A percentile compares a stretch with the other conserved stretches of the same genome.
These are phyloP conservation scores for Sordariomycetes sp. DNA, from an alignment of 2,329 filamentous ascomycete species.

Conservation along the genomic window DNA sequence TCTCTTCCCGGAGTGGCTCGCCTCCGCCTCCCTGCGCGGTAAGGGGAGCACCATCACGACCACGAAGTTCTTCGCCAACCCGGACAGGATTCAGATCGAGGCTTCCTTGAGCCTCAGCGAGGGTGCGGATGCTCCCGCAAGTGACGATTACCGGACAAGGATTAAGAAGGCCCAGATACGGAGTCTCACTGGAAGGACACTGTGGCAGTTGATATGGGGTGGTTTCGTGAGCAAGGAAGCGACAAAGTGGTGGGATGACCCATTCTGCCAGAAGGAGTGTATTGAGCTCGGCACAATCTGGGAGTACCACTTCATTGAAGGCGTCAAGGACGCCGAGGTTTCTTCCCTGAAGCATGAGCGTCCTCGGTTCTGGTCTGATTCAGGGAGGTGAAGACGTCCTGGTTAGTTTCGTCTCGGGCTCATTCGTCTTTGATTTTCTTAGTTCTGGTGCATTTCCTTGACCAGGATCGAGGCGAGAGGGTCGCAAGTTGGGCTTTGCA, in stretches of 20 bases:
- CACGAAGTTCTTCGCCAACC: slow-evolving; percentile 38
- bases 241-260: slow-evolving; percentile 56
- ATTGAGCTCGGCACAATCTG: slow-evolving; percentile 43
- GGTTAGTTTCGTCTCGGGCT: too few relatives aligned
- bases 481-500: too few relatives aligned
- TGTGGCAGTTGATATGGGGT: slow-evolving; percentile 56
- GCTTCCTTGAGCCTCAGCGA: too few relatives aligned
- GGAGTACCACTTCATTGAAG: slow-evolving; percentile 49
- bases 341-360: too few relatives aligned
- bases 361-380: too few relatives aligned
- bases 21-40: slow-evolving; percentile 41
- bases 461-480: too few relatives aligned
- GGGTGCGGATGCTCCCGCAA: too few relatives aligned
- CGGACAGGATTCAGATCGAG: slow-evolving; percentile 13
- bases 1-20: slow-evolving; percentile 50
- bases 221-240: slow-evolving; percentile 25
- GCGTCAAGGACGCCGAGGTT: slow-evolving; percentile 40
- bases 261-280: slow-evolving; percentile 45
- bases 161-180: slow-evolving; percentile 36
- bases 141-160: too few relatives aligned
- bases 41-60: slow-evolving; percentile 36
- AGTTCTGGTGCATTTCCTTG: too few relatives aligned
- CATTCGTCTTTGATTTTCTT: too few relatives aligned
- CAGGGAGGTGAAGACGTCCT: too few relatives aligned
- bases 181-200: slow-evolving; percentile 42